phyloP scores from a whole-genome alignment of 169 alveolate species.

The Plasmodium adleri region DNA sequence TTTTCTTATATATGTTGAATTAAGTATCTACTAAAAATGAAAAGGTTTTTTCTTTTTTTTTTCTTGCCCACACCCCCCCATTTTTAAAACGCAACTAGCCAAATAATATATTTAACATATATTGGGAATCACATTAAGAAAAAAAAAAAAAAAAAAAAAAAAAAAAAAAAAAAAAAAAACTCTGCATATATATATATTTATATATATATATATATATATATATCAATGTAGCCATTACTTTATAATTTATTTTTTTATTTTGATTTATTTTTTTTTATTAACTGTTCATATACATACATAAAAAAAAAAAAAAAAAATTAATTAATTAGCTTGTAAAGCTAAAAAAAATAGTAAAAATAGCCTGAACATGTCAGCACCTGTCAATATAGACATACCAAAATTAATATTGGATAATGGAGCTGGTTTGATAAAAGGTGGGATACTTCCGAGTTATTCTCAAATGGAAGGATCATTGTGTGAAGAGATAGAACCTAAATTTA shows the following conservation, averaged over 20 bases:
- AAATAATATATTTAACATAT: background rate
- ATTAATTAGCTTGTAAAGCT: background rate
- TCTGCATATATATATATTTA: no score
- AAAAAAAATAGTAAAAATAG: conserved; percentile 9
- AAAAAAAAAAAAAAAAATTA: background rate
- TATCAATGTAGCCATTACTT: conserved; percentile 3
- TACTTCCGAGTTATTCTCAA: conserved; percentile 78
- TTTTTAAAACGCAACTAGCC: background rate
- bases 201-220: no score
- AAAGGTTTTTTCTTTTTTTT: no score
- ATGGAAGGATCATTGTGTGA: conserved; percentile 27
- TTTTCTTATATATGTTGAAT: no score
- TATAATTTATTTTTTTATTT: background rate
- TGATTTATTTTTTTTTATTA: background rate
- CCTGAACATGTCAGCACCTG: conserved; percentile 80
- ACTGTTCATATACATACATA: background rate
- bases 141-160: no score
- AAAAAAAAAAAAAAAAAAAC: no score
- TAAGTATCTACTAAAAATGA: no score
- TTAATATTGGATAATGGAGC: conserved; percentile 90
- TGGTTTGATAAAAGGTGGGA: conserved; percentile 89
- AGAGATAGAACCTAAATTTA: conserved; percentile 83
- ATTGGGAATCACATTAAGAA: background rate
- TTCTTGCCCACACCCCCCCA: no score
- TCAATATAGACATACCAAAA: conserved; percentile 84